Base-by-base conservation (phyloP, 441 rosid genomes). In the Breynia disticha region DNA sequence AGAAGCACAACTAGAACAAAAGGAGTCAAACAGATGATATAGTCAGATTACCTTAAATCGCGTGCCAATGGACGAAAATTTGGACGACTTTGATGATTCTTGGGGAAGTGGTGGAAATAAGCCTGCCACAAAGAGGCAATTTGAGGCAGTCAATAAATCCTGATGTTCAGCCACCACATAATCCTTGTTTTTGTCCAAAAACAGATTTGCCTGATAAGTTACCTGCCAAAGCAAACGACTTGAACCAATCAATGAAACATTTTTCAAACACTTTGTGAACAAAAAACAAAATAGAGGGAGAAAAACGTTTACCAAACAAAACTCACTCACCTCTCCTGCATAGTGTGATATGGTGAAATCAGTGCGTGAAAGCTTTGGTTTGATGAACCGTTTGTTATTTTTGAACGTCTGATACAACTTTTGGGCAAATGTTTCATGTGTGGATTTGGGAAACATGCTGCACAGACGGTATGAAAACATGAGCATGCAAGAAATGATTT, bases 181-280 rank as follows among this genome's bases (percentile, higher is more conserved):
- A 54, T 93, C 98, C 71, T 89, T 89, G 79, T 93, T 93, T 76
- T 93, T 93, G 72, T 93, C 98, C 70, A 93, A 72, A 67, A 93
- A 91, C 59, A 80, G 75, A 43, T 91, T 95, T 11, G 97, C 87
- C 71, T 86, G 97, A 63, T 91, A 91, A 48, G 91, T 88, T 53
- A 88, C 98, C 97, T 88, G 87, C 97, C 97, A 63, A 17, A 67
- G 49, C 42, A 15, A 10, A 47, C 61, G 48, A 60, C 7, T 60
- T 35, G 49, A 59, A 37, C 50, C 42, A 38, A 55, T 50, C 46
- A 68, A 62, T 55, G 54, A 60, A 20, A 24, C 57, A 16, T 16
- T 37, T 7, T n/a, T n/a, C n/a, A n/a, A n/a, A n/a, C n/a, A n/a
- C 35, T 21, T 39, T 14, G 50, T 60, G 17, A 55, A 54, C 21